These are phyloP conservation scores for Leptographium radiaticola DNA, from an alignment of 2,329 filamentous ascomycete species.

Conservation along the genomic window DNA sequence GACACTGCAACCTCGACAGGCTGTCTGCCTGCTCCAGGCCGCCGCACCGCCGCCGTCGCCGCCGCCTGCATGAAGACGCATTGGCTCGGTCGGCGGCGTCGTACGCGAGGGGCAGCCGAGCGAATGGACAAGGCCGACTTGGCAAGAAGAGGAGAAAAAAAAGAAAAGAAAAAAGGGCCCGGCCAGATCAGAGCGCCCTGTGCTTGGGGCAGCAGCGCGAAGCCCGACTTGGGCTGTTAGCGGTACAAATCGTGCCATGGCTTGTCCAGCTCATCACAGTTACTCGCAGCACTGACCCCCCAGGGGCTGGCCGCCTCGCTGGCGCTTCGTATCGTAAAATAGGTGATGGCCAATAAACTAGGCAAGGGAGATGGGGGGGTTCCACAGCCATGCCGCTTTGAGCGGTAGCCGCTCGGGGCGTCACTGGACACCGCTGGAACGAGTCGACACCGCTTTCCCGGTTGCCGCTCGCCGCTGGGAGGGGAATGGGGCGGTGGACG, in stretches of 20 bases:
- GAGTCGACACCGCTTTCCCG: background rate
- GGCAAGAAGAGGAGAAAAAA: background rate
- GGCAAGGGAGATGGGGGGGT: background rate
- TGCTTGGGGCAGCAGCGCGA: background rate
- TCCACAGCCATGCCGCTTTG: background rate
- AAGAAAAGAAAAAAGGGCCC: background rate
- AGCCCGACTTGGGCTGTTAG: background rate
- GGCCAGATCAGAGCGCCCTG: too few species aligned
- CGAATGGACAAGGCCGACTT: background rate
- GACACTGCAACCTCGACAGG: background rate
- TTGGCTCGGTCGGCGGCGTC: background rate
- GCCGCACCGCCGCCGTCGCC: too few species aligned
- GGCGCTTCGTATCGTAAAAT: background rate
- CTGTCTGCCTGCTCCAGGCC: background rate
- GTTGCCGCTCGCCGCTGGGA: conserved; percentile 4
- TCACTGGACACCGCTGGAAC: background rate
- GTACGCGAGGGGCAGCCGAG: background rate
- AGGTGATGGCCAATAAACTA: background rate
- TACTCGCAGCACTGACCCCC: too few species aligned
- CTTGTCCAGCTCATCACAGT: background rate
- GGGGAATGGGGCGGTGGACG: background rate
- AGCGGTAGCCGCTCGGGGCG: background rate
- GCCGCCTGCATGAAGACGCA: too few species aligned
- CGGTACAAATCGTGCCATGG: background rate
- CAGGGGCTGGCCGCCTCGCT: background rate